Evolutionary conservation across 768 basidiomycete genomes (phyloP), one percentile per base, ranked within the genome.

Genomic region (Psilocybe sp.): DNA sequence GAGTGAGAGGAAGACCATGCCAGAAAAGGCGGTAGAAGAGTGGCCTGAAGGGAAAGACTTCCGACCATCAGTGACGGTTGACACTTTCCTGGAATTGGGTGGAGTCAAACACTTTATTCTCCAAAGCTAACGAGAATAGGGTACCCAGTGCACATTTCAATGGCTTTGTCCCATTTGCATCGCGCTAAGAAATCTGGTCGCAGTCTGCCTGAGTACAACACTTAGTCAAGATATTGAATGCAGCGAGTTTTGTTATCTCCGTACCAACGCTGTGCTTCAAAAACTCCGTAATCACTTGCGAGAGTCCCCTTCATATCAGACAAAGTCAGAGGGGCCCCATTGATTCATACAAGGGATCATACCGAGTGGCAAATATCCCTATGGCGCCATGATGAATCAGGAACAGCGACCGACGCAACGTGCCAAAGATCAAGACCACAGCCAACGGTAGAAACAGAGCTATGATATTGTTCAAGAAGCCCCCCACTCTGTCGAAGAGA

Each of bases 21-120:
- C 84, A 2, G 79, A 72, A 59, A 82, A 86, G 7, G 78, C 84
- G 10, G 79, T 78, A 1, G 84, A 82, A 1, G 84, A 83, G 61
- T 87, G 85, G 5, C 85, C 85, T 10, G 83, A 85, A 6, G 84
- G 85, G 58, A 87, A 87, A 0, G 84, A 86, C 47, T 75, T 71
- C 32, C 82, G 68, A 12, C 82, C 83, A 47, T 79, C 75, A 12
- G 71, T 40, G 20, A 85, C 59, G 10, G 61, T 49, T 4, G 69
- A 55, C 15, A 60, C 46, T 32, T 78, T 63, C 14, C 74, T 75
- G 51, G 16, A 32, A 19, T 13, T 10, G 8, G 28, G 35, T 34
- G 7, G 4, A 20, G 18, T 14, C 5, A 41, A 12, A 20, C 1
- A 20, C 9, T 38, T 18, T 8, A 23, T 14, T 13, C 12, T 44